Evolutionary conservation across 345 rosid genomes (phyloP).

Genomic region (Populus alba): DNA sequence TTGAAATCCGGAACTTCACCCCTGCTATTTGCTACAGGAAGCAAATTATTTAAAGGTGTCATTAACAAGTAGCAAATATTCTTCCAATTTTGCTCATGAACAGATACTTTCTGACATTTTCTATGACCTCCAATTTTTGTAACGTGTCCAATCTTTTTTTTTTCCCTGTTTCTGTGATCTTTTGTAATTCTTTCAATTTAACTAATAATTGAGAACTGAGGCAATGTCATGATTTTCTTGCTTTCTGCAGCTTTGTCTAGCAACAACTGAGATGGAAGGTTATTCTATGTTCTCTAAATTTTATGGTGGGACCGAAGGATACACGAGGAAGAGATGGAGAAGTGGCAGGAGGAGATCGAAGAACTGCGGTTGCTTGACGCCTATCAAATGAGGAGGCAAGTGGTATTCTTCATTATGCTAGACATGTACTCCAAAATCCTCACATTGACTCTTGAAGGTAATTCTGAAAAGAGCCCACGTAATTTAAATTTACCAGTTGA

Average conservation of each 20-base stretch:
- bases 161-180: not conserved
- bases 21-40: not conserved
- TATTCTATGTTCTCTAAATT: not conserved
- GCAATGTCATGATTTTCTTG: not conserved
- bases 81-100: too few relatives aligned
- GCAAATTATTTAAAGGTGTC: not conserved
- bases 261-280: slow-evolving; percentile 36
- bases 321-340: slow-evolving; percentile 74
- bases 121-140: too few relatives aligned
- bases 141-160: not conserved
- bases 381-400: slow-evolving; percentile 62
- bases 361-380: slow-evolving; percentile 69
- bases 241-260: not conserved
- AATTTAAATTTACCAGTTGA: not conserved
- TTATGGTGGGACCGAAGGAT: slow-evolving; percentile 39
- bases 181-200: not conserved
- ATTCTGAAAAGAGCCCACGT: not conserved
- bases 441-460: slow-evolving; percentile 49
- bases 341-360: slow-evolving; percentile 86
- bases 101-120: not conserved
- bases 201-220: not conserved
- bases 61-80: not conserved
- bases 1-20: not conserved
- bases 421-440: slow-evolving; percentile 59
- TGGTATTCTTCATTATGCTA: slow-evolving; percentile 62